A percentile compares a stretch with the other conserved stretches of the same genome.
These are phyloP conservation scores for barrel medic (Medicago truncatula) DNA, from an alignment of 306 rosid genomes.

Conservation along the genomic window DNA sequence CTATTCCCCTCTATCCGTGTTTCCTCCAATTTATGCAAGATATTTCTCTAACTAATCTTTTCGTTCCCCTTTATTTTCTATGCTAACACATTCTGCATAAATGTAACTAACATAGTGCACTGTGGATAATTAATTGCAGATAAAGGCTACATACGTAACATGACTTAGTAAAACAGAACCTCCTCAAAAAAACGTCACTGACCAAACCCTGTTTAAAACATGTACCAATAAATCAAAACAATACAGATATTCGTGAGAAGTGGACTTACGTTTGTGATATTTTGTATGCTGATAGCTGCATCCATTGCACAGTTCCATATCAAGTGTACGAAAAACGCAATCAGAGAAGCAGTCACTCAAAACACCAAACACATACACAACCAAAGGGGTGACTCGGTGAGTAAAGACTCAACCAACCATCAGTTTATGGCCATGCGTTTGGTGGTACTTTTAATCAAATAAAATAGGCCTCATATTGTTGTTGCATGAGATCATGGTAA, in stretches of 20 bases:
- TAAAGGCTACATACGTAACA: constrained; percentile 11
- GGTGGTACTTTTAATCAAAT: not conserved
- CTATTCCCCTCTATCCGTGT: not conserved
- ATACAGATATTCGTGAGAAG: constrained; percentile 40
- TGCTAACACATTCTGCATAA: constrained; percentile 7
- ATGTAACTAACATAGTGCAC: constrained; percentile 21
- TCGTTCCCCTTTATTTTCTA: not conserved
- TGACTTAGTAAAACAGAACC: constrained; percentile 37
- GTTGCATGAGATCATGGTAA: constrained; percentile 23
- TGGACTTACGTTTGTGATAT: constrained; percentile 96
- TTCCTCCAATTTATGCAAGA: not conserved
- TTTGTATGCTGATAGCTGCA: constrained; percentile 99
- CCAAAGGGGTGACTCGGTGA: not conserved
- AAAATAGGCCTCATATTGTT: constrained; percentile 15
- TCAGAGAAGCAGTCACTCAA: constrained; percentile 41
- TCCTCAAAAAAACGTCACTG: constrained; percentile 7
- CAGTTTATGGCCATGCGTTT: not conserved
- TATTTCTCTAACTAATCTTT: not conserved
- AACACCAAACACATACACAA: constrained; percentile 23
- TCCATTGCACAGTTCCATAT: constrained; percentile 59
- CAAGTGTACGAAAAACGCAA: constrained; percentile 46
- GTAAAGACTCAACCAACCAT: constrained; percentile 4
- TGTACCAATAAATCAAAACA: constrained; percentile 19
- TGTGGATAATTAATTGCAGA: constrained; percentile 11
- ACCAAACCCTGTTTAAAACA: constrained; percentile 26